These are phyloP conservation scores for cucumber (Cucumis sativus) DNA, from an alignment of 306 rosid species.

Conservation along the genomic window DNA sequence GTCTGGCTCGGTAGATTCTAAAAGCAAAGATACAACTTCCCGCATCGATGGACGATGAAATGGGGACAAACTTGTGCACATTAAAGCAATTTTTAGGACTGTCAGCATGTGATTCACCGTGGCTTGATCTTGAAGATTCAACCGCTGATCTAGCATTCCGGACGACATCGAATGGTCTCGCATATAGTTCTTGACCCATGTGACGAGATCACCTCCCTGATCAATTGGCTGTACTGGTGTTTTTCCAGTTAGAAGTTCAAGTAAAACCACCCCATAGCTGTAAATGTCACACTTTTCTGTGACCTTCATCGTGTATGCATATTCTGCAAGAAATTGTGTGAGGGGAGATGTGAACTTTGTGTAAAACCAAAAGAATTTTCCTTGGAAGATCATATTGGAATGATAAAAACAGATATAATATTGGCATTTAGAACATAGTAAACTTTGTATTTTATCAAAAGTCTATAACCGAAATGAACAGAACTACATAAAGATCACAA, in stretches of 20 bases:
- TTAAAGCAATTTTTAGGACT: conserved; percentile 64
- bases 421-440: neutral
- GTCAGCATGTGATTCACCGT: conserved; percentile 60
- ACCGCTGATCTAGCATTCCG: conserved; percentile 56
- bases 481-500: neutral
- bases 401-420: neutral
- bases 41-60: conserved; percentile 66
- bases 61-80: conserved; percentile 71
- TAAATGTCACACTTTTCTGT: conserved; percentile 94
- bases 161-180: conserved; percentile 41
- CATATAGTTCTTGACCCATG: conserved; percentile 47
- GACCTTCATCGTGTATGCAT: conserved; percentile 97
- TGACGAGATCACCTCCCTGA: conserved; percentile 86
- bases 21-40: conserved; percentile 67
- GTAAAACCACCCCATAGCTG: conserved; percentile 88
- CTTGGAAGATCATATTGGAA: neutral
- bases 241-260: conserved; percentile 79
- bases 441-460: neutral
- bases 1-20: conserved; percentile 54
- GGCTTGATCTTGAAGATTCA: conserved; percentile 48
- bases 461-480: neutral
- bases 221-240: conserved; percentile 87
- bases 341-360: neutral
- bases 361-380: neutral
- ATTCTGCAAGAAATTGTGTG: conserved; percentile 41